Conservation (phyloP, 352 stramenopile species). For the Phytophthora tubulina region DNA sequence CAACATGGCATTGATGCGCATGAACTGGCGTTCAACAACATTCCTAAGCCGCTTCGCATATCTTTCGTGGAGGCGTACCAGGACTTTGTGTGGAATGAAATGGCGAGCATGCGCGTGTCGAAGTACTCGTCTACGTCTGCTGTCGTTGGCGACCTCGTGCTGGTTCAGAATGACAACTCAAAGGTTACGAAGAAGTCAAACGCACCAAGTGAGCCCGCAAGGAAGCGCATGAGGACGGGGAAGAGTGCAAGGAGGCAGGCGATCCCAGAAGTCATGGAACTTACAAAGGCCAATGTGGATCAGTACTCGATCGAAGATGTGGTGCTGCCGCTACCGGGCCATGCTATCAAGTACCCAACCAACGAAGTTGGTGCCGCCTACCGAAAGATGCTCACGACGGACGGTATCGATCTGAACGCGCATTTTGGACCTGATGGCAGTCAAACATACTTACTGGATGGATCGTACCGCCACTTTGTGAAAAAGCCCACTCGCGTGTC, state of each 20-base stretch:
- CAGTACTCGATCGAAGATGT: slow-evolving; percentile 94
- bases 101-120: slow-evolving; percentile 90
- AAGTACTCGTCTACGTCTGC: slow-evolving; percentile 64
- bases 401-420: slow-evolving; percentile 69
- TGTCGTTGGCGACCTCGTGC: slow-evolving; percentile 93
- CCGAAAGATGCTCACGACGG: slow-evolving; percentile 60
- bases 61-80: slow-evolving; percentile 91
- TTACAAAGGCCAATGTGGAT: slow-evolving; percentile 89
- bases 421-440: slow-evolving; percentile 54
- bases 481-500: slow-evolving; percentile 85
- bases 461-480: slow-evolving; percentile 94
- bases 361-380: slow-evolving; percentile 73
- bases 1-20: slow-evolving; percentile 81
- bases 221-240: slow-evolving; percentile 47
- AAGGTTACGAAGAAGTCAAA: slow-evolving; percentile 22
- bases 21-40: slow-evolving; percentile 74
- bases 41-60: slow-evolving; percentile 67
- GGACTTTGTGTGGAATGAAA: slow-evolving; percentile 96
- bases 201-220: slow-evolving; percentile 29
- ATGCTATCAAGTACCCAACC: slow-evolving; percentile 83
- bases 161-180: slow-evolving; percentile 35
- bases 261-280: slow-evolving; percentile 49
- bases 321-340: slow-evolving; percentile 94
- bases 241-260: slow-evolving; percentile 30
- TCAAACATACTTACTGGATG: slow-evolving; percentile 77